Base-by-base conservation (phyloP, 441 rosid species). In the Populus hybrid region DNA sequence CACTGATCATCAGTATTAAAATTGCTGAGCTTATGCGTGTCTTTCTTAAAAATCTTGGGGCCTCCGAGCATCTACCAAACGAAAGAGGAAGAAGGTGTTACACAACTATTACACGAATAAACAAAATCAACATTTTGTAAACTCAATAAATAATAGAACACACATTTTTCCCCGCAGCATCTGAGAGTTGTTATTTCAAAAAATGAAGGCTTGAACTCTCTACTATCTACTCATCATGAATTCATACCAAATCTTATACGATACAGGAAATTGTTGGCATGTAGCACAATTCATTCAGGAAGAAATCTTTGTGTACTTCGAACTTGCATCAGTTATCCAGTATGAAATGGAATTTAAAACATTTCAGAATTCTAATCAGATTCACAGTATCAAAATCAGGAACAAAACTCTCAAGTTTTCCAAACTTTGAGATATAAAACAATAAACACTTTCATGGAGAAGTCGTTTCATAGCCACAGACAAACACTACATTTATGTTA, bases 1-100 rank as follows among this genome's bases (percentile, higher is more conserved):
- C 92, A 87, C 6, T 80, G 87, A 36, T 76, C 81, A 69, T 81
- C 85, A 63, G 79, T 46, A 14, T 46, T 46, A 46, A 46, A 46
- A 46, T 14, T 12, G 18, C 57, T 14, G 57, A 14, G 19, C 18
- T 46, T 46, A 14, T 4, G 7, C 19, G 57, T 46, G 5, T 24
- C 81, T 28, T 67, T 71, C 67, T 66, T 70, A 40, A 66, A 75
- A 7, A 84, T 84, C 73, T 70, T 23, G 11, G 83, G 86, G 26
- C 83, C 83, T 1, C 86, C 86, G 24, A 21, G 23, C 28, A 84
- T 77, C 86, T 84, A 66, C 46, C 38, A 75, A n/a, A 67, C 14
- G 32, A 11, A 32, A 69, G 42, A 65, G 57, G 57, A 46, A 24
- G 30, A 65, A 24, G 6, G 69, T 28, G 26, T 65, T 46, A 46